Evolutionary conservation across 768 basidiomycete species (phyloP), one percentile per base, ranked within the genome.

Genomic region (Leccinum uliginosum): DNA sequence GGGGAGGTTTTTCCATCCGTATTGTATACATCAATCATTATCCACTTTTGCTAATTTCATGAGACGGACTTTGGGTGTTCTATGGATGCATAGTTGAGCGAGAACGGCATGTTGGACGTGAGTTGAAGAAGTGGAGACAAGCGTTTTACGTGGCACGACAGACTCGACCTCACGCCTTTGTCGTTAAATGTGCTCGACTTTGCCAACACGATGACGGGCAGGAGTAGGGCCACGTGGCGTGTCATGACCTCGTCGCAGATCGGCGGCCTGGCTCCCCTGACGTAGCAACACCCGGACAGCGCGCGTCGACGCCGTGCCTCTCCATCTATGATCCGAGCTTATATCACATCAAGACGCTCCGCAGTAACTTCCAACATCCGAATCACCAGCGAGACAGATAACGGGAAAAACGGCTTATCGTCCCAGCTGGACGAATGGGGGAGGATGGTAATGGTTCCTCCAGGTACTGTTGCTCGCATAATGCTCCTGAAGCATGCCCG

Each of bases 1-100:
- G 0, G 83, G 80, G 5, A 89, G 77, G 62, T 79, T 78, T 59
- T 76, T 78, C 83, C 83, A 87, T 75, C 85, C 87, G 54, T 30
- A 30, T 30, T 17, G 4, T n/a, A n/a, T n/a, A n/a, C n/a, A n/a
- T n/a, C 30, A 30, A 30, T 30, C 30, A n/a, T n/a, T n/a, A n/a
- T n/a, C n/a, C n/a, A n/a, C n/a, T 10, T 12, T 30, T 12, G 14
- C 19, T n/a, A 1, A n/a, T 5, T 4, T 6, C 38, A 10, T 4
- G 10, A 27, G 40, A 67, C 58, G 3, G 27, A 70, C 69, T 53
- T 71, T 12, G 65, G 57, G 40, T 68, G 66, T 54, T 71, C 71
- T 45, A 71, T 43, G n/a, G 71, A 70, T 1, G 68, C 56, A 27
- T 71, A 71, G 58, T 73, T 50, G 58, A 73, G 71, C 43, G 62